Percentiles rank a stretch among this genome's conserved stretches.
Evolutionary conservation across 805 yeast species (phyloP).

Genomic region (Sugiyamaella smithiae): DNA sequence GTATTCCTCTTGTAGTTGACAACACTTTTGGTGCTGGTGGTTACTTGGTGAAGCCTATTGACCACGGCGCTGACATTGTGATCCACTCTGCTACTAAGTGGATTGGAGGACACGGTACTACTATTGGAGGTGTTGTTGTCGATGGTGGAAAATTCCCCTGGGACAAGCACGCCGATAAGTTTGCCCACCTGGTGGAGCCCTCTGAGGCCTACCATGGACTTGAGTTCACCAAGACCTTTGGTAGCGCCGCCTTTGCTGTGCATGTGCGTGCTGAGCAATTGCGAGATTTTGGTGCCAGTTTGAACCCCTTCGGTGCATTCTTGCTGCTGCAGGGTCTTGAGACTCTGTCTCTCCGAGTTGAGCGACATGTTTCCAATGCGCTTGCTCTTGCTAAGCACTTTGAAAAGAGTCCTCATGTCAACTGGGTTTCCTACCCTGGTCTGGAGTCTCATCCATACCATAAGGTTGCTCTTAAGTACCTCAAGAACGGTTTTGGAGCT

Average conservation of each 20-base stretch:
- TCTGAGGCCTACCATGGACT: constrained; percentile 93
- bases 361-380: constrained; percentile 85
- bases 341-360: constrained; percentile 89
- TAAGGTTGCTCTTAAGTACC: constrained; percentile 77
- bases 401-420: constrained; percentile 63
- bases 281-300: constrained; percentile 88
- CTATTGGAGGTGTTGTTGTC: constrained; percentile 86
- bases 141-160: constrained; percentile 95
- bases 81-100: constrained; percentile 96
- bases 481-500: constrained; percentile 79
- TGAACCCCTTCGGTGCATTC: constrained; percentile 88
- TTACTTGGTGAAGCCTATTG: constrained; percentile 75
- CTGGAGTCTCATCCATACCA: constrained; percentile 75
- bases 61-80: constrained; percentile 87
- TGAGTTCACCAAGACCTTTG: constrained; percentile 75
- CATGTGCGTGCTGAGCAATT: constrained; percentile 79
- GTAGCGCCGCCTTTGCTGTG: constrained; percentile 72
- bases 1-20: constrained; percentile 88
- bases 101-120: constrained; percentile 97
- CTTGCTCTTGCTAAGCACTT: constrained; percentile 73
- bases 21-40: constrained; percentile 99
- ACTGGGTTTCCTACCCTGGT: constrained; percentile 93
- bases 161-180: constrained; percentile 78
- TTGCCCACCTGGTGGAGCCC: constrained; percentile 88
- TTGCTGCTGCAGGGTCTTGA: constrained; percentile 87